Conservation (phyloP, 1,284 basidiomycete genomes). For the Pterulicium gracile region DNA sequence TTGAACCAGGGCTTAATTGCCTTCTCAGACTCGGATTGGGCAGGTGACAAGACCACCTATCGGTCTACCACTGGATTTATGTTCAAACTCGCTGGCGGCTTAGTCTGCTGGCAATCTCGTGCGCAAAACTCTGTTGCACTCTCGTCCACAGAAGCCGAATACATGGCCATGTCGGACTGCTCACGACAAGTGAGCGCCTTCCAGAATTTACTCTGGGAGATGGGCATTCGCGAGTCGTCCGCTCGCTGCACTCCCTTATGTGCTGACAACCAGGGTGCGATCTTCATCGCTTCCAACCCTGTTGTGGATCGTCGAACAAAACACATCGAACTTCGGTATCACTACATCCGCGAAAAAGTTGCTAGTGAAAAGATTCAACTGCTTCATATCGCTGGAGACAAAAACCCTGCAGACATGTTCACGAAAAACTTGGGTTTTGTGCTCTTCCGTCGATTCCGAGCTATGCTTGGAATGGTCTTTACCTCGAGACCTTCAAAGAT, state of each 20-base stretch:
- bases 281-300: constrained; percentile 21
- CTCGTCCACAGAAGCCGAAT: constrained; percentile 23
- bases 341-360: constrained; percentile 23
- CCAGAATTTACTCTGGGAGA: constrained; percentile 13
- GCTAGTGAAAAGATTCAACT: constrained; percentile 9
- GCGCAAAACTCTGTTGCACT: constrained; percentile 17
- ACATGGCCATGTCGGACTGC: constrained; percentile 18
- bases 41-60: constrained; percentile 8
- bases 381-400: constrained; percentile 10
- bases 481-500: too few relatives aligned
- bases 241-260: constrained; percentile 13
- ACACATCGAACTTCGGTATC: constrained; percentile 29
- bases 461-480: neutral
- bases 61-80: constrained; percentile 15
- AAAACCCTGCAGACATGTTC: constrained; percentile 19
- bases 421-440: constrained; percentile 13
- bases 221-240: constrained; percentile 8
- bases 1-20: constrained; percentile 10
- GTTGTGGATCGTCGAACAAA: constrained; percentile 20
- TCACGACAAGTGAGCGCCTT: constrained; percentile 17
- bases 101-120: constrained; percentile 17
- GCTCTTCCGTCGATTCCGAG: constrained; percentile 1
- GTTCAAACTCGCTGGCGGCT: constrained; percentile 12
- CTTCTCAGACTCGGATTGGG: constrained; percentile 20
- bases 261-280: constrained; percentile 25